Evolutionary conservation across 768 basidiomycete genomes (phyloP).

Genomic region (Pisolithus sp.): DNA sequence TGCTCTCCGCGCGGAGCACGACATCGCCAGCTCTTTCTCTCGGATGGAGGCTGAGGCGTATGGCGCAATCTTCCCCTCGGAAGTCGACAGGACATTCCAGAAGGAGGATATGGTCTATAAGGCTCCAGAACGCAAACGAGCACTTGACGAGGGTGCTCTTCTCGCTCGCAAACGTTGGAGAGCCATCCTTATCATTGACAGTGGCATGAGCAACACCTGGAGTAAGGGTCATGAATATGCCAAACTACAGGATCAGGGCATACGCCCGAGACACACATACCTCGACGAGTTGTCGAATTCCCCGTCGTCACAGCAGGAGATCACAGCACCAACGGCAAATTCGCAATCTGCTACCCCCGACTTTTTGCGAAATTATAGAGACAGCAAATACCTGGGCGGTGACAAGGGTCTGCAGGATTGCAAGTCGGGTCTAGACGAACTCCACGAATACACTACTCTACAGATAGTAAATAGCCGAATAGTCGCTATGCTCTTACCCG

Average conservation of each 20-base stretch:
- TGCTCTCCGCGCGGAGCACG: conserved; percentile 76
- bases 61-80: conserved; percentile 61
- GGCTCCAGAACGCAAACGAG: conserved; percentile 50
- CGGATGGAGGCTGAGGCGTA: conserved; percentile 71
- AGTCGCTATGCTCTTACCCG: conserved; percentile 40
- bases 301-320: conserved; percentile 16
- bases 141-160: conserved; percentile 52
- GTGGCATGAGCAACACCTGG: conserved; percentile 46
- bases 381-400: not conserved
- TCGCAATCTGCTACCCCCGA: conserved; percentile 5
- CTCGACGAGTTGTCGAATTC: conserved; percentile 32
- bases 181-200: conserved; percentile 46
- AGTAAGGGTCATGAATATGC: conserved; percentile 70
- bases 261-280: conserved; percentile 61
- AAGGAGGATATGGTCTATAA: conserved; percentile 58
- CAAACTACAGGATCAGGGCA: conserved; percentile 63
- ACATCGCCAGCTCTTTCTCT: conserved; percentile 71
- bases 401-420: not conserved
- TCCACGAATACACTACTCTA: conserved; percentile 10
- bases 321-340: conserved; percentile 9
- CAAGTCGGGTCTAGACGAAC: not conserved
- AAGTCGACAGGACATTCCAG: conserved; percentile 54
- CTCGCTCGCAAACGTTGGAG: conserved; percentile 75
- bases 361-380: conserved; percentile 3
- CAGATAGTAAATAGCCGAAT: conserved; percentile 5